phyloP scores from a whole-genome alignment of 805 yeast genomes.

The Grigorovia yakushimaensis region DNA sequence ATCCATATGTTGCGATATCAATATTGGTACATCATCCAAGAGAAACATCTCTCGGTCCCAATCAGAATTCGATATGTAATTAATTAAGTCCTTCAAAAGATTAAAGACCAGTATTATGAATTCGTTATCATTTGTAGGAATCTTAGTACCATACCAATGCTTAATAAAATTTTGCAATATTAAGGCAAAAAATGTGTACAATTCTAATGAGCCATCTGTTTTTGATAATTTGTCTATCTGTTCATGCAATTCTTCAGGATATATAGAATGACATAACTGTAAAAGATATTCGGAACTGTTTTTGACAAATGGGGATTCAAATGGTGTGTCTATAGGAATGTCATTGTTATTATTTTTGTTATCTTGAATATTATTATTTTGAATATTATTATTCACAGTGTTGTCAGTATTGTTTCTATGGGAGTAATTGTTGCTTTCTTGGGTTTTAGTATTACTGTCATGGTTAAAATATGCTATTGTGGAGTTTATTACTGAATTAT shows the following conservation, averaged over 20 bases:
- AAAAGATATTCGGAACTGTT: conserved; percentile 19
- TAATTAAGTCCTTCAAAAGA: conserved; percentile 8
- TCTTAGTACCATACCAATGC: conserved; percentile 27
- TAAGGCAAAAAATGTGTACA: conserved; percentile 19
- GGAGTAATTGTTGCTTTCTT: too few relatives aligned
- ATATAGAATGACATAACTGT: conserved; percentile 20
- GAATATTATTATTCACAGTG: background rate
- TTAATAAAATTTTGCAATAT: conserved; percentile 19
- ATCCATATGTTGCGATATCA: conserved; percentile 15
- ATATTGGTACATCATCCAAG: conserved; percentile 21
- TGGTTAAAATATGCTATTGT: background rate
- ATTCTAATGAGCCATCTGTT: conserved; percentile 7
- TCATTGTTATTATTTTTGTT: background rate
- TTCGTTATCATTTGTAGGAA: conserved; percentile 19
- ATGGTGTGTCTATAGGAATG: conserved; percentile 10
- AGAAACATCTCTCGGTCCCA: conserved; percentile 12
- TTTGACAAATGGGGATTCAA: conserved; percentile 10
- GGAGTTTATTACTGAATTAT: background rate
- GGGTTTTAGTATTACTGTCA: too few relatives aligned
- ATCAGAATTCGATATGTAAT: conserved; percentile 1
- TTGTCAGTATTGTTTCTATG: background rate
- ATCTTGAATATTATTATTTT: background rate
- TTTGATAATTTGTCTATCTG: conserved; percentile 7
- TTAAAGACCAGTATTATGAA: conserved; percentile 13
- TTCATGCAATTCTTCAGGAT: conserved; percentile 14